Conservation (phyloP, 1,284 basidiomycete species). For the Cutaneotrichosporon mucoides region DNA sequence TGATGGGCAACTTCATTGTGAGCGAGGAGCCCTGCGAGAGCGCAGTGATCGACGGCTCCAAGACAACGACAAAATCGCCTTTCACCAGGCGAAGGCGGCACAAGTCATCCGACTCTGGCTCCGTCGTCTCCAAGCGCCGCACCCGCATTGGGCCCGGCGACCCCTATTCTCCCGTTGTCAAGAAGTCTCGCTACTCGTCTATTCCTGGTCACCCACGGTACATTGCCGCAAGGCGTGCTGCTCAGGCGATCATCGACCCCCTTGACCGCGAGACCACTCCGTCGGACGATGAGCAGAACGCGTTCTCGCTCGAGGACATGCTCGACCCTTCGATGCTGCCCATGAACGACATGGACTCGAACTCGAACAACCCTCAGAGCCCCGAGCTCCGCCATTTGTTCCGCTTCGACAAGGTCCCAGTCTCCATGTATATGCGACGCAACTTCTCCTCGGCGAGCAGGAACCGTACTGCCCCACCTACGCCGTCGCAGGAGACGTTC, state of each 20-base stretch:
- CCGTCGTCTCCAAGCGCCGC: slow-evolving; percentile 26
- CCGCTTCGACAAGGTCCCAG: slow-evolving; percentile 39
- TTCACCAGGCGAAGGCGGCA: slow-evolving; percentile 39
- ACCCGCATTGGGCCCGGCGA: slow-evolving; percentile 16
- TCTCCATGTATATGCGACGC: slow-evolving; percentile 10
- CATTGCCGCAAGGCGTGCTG: slow-evolving; percentile 33
- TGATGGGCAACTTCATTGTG: slow-evolving; percentile 44
- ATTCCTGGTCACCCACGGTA: slow-evolving; percentile 47
- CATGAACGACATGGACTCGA: slow-evolving; percentile 24
- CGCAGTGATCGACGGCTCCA: slow-evolving; percentile 44
- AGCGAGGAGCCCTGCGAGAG: slow-evolving; percentile 38
- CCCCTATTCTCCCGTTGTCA: slow-evolving; percentile 29
- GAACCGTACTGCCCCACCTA: slow-evolving; percentile 14
- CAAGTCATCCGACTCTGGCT: slow-evolving; percentile 27
- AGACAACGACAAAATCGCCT: slow-evolving; percentile 42
- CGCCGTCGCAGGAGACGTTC: slow-evolving; percentile 8
- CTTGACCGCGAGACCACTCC: slow-evolving; percentile 33
- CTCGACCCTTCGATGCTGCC: slow-evolving; percentile 33
- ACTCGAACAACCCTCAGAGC: slow-evolving; percentile 6
- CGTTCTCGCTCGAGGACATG: slow-evolving; percentile 44
- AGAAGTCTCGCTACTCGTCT: slow-evolving; percentile 41
- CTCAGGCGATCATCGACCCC: slow-evolving; percentile 24
- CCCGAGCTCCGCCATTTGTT: slow-evolving; percentile 32
- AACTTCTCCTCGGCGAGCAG: slow-evolving; percentile 9
- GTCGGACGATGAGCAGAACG: slow-evolving; percentile 22